Conservation (phyloP, 148 eudicot genomes). For the Rhododendron mucronatum region DNA sequence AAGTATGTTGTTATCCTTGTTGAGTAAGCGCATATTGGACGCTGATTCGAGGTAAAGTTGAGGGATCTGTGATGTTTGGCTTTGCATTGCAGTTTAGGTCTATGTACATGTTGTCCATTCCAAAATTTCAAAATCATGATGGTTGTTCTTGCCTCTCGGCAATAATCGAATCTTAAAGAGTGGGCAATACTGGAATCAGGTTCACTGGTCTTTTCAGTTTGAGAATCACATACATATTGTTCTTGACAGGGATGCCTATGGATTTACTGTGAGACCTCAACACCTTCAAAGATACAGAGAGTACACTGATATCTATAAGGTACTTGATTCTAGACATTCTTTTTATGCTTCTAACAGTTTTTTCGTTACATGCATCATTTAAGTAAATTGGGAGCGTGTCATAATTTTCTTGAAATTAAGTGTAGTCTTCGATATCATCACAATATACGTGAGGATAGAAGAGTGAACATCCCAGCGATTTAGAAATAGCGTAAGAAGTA, state of each 20-base stretch:
- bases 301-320: slow-evolving; percentile 68
- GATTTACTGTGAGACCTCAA: slow-evolving; percentile 87
- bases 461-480: not conserved
- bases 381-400: not conserved
- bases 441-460: not conserved
- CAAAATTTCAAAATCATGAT: not conserved
- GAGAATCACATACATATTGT: slow-evolving; percentile 5
- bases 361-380: not conserved
- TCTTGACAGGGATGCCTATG: slow-evolving; percentile 76
- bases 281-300: slow-evolving; percentile 70
- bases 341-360: not conserved
- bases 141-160: not conserved
- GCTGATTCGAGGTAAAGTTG: slow-evolving; percentile 78
- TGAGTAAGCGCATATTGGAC: slow-evolving; percentile 81
- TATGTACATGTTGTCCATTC: not conserved
- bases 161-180: not conserved
- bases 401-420: not conserved
- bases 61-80: not conserved
- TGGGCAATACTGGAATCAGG: not conserved
- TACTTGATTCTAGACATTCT: slow-evolving; percentile 15
- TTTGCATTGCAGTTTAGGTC: slow-evolving; percentile 7
- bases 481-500: not conserved
- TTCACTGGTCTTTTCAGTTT: not conserved
- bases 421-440: not conserved
- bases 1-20: slow-evolving; percentile 90